phyloP scores from a whole-genome alignment of 352 stramenopile species.

The Aphanomyces euteiches region DNA sequence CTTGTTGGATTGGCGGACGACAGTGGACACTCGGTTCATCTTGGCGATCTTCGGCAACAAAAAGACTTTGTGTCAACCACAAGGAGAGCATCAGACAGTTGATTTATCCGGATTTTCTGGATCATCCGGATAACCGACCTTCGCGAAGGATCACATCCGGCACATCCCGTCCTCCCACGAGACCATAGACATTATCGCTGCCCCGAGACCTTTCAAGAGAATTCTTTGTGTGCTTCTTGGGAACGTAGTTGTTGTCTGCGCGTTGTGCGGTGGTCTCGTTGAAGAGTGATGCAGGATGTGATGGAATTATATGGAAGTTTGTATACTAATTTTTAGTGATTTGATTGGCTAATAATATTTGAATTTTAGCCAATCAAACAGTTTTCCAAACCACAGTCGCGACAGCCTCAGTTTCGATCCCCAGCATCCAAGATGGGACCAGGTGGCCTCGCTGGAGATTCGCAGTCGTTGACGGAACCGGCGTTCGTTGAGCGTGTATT shows the following conservation, averaged over 20 bases:
- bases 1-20: constrained; percentile 21
- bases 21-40: constrained; percentile 15
- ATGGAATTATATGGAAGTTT: no score
- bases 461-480: constrained; percentile 64
- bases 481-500: constrained; percentile 72
- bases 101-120: constrained; percentile 15
- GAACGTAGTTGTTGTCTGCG: no score
- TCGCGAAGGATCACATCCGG: neutral
- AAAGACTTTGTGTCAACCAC: constrained; percentile 12
- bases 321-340: neutral
- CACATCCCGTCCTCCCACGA: neutral
- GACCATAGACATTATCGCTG: no score
- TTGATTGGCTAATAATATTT: constrained; percentile 20
- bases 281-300: no score
- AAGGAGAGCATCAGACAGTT: neutral
- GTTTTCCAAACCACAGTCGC: neutral
- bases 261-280: no score
- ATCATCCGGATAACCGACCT: constrained; percentile 13
- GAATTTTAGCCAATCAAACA: constrained; percentile 20
- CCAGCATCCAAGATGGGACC: constrained; percentile 11
- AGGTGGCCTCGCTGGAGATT: constrained; percentile 40
- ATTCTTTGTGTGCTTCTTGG: no score
- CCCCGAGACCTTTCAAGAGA: no score
- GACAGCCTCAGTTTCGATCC: constrained; percentile 6
- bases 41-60: constrained; percentile 15